These are phyloP conservation scores for Plasmodium knowlesi DNA, from an alignment of 169 alveolate species.

Conservation along the genomic window DNA sequence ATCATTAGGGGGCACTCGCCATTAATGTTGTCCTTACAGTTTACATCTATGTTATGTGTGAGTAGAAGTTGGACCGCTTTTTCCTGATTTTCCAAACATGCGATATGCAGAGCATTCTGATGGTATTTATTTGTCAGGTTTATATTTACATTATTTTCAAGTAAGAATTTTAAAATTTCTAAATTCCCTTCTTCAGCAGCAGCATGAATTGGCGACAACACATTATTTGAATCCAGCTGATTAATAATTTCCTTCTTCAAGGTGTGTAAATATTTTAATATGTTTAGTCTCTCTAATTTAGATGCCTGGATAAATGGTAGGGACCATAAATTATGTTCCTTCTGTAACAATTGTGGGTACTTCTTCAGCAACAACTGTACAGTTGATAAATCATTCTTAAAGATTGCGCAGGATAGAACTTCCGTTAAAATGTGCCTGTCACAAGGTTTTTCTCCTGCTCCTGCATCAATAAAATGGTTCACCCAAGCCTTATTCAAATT, in stretches of 20 bases:
- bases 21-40: constrained; percentile 80
- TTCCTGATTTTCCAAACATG: constrained; percentile 81
- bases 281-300: constrained; percentile 74
- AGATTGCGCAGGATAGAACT: constrained; percentile 86
- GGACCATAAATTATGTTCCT: constrained; percentile 89
- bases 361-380: constrained; percentile 80
- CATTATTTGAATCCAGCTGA: constrained; percentile 67
- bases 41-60: constrained; percentile 68
- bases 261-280: constrained; percentile 75
- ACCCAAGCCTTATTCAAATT: constrained; percentile 86
- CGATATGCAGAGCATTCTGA: constrained; percentile 84
- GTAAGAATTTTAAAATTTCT: constrained; percentile 79
- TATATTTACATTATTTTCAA: constrained; percentile 78
- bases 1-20: constrained; percentile 90
- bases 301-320: constrained; percentile 88
- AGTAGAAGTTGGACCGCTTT: constrained; percentile 75
- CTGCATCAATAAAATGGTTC: constrained; percentile 86
- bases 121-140: constrained; percentile 78
- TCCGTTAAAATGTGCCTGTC: constrained; percentile 87
- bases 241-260: constrained; percentile 70
- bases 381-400: constrained; percentile 82
- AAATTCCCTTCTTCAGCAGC: constrained; percentile 88
- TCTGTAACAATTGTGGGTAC: constrained; percentile 86
- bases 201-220: constrained; percentile 84
- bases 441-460: constrained; percentile 86